Conservation (phyloP, 2,329 filamentous ascomycete genomes). For the Paramyrothecium sp. region DNA sequence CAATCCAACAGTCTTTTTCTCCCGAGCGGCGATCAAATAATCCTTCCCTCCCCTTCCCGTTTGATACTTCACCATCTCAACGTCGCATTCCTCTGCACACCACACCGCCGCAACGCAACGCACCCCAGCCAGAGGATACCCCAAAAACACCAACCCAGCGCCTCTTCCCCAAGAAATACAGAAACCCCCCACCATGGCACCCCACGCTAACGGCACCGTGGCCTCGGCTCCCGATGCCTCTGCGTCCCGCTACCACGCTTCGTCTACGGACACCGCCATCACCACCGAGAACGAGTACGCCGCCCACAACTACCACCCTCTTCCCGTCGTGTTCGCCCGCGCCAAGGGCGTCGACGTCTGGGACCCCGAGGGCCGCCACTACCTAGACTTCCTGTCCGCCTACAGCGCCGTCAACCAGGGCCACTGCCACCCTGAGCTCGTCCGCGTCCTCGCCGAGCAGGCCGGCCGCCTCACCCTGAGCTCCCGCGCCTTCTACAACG, state of each 20-base stretch:
- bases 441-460: slow-evolving; percentile 87
- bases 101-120: slow-evolving; percentile 7
- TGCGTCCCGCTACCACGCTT: slow-evolving; percentile 62
- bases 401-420: slow-evolving; percentile 98
- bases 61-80: background rate
- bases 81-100: slow-evolving; percentile 11
- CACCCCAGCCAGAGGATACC: background rate
- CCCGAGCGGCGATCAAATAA: background rate
- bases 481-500: slow-evolving; percentile 95
- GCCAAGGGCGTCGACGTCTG: slow-evolving; percentile 87
- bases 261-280: slow-evolving; percentile 79
- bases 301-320: slow-evolving; percentile 97
- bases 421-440: slow-evolving; percentile 94
- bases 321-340: slow-evolving; percentile 88
- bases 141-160: slow-evolving; percentile 1
- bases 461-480: slow-evolving; percentile 86
- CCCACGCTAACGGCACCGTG: slow-evolving; percentile 49
- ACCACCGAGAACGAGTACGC: slow-evolving; percentile 78
- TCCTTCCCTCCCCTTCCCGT: background rate
- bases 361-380: slow-evolving; percentile 94
- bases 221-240: slow-evolving; percentile 23
- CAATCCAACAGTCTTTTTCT: background rate
- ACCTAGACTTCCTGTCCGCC: slow-evolving; percentile 96
- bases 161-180: too few species aligned
- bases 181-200: slow-evolving; percentile 46